Evolutionary conservation across 2,329 filamentous ascomycete species (phyloP).

Genomic region (Epichloe coenophiala): DNA sequence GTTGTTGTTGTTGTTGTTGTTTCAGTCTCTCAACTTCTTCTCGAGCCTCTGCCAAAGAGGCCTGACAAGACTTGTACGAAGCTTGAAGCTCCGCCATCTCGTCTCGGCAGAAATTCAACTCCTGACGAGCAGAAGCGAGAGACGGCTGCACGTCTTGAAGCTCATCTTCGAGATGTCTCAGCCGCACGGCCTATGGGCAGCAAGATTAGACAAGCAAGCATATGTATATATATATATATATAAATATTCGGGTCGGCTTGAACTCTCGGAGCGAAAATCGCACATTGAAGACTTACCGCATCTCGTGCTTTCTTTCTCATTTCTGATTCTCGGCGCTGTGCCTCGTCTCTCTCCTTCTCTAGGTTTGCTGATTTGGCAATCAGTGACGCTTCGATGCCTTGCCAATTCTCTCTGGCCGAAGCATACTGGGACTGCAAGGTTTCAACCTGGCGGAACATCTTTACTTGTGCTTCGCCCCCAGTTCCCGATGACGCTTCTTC

Average conservation of each 20-base stretch:
- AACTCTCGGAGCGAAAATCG: not conserved
- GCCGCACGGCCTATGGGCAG: constrained; percentile 40
- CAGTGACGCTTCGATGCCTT: constrained; percentile 81
- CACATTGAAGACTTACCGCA: constrained; percentile 39
- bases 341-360: constrained; percentile 86
- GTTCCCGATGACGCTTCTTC: constrained; percentile 82
- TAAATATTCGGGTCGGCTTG: not conserved
- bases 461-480: constrained; percentile 72
- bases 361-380: constrained; percentile 62
- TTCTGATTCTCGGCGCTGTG: constrained; percentile 69
- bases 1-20: no score
- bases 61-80: constrained; percentile 52
- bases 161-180: constrained; percentile 65
- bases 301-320: constrained; percentile 83
- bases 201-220: not conserved
- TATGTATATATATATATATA: no score
- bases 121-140: constrained; percentile 48
- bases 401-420: constrained; percentile 93
- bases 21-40: constrained; percentile 35
- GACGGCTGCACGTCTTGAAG: constrained; percentile 55
- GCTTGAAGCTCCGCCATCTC: constrained; percentile 49
- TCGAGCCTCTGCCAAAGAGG: constrained; percentile 43
- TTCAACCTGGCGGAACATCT: constrained; percentile 85
- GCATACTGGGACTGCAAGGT: constrained; percentile 92
- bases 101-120: constrained; percentile 45